Evolutionary conservation across 441 rosid genomes (phyloP).

Genomic region (Flueggea neowawraea): DNA sequence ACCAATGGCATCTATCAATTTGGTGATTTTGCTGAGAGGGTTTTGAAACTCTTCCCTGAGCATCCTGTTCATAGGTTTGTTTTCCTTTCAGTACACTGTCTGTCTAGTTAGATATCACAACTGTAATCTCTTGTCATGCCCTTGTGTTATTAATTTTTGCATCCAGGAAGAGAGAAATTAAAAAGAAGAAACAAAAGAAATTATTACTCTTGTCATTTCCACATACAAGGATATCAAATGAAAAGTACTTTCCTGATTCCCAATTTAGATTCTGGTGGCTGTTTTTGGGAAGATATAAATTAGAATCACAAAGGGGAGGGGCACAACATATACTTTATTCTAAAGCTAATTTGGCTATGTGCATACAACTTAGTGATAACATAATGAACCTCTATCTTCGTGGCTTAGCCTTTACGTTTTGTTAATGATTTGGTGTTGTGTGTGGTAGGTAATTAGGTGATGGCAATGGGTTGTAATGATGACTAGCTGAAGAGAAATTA

Average conservation of each 20-base stretch:
- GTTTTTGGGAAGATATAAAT: too few species aligned
- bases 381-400: not conserved
- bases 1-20: conserved; percentile 81
- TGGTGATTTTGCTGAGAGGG: conserved; percentile 57
- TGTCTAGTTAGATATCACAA: not conserved
- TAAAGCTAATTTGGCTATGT: too few species aligned
- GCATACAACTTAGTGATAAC: too few species aligned
- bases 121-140: not conserved
- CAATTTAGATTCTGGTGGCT: too few species aligned
- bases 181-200: too few species aligned
- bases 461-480: conserved; percentile 2
- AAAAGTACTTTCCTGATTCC: not conserved
- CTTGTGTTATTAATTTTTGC: not conserved
- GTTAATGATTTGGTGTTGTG: not conserved
- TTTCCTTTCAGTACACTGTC: not conserved
- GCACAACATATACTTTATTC: too few species aligned
- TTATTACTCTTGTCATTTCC: too few species aligned
- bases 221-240: not conserved
- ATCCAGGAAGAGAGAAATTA: not conserved
- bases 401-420: not conserved
- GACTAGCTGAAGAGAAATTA: not conserved
- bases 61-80: conserved; percentile 53
- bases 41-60: conserved; percentile 64
- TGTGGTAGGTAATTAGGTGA: conserved; percentile 1
- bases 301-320: too few species aligned